Evolutionary conservation across 352 stramenopile species (phyloP).

Genomic region (Phytopythium helicoides): DNA sequence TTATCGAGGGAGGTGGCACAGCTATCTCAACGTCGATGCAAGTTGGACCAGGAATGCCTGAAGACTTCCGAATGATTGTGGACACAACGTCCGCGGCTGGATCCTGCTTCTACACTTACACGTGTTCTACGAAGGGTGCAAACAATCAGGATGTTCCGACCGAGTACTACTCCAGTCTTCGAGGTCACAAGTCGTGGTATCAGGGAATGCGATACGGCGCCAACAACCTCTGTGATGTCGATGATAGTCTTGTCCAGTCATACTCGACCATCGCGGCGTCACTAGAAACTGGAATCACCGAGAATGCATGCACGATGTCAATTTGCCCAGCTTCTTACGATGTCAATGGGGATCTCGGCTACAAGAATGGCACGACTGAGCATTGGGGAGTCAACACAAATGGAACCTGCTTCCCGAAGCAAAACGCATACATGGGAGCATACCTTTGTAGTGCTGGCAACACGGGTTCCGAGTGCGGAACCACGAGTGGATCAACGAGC

Average conservation of each 20-base stretch:
- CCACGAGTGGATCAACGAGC: conserved; percentile 17
- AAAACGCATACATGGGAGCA: too few relatives aligned
- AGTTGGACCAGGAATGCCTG: conserved; percentile 49
- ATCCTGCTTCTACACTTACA: conserved; percentile 25
- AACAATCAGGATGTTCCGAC: conserved; percentile 33
- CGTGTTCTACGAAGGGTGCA: conserved; percentile 24
- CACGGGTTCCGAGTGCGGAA: conserved; percentile 24
- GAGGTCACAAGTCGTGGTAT: conserved; percentile 39
- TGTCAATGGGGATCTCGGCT: conserved; percentile 39
- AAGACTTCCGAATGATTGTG: conserved; percentile 29
- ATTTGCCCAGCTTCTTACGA: conserved; percentile 52
- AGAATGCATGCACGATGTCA: conserved; percentile 36
- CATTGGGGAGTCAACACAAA: conserved; percentile 62
- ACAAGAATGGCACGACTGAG: conserved; percentile 27
- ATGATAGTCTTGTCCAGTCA: conserved; percentile 23
- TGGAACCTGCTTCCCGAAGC: conserved; percentile 54
- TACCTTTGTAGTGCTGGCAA: conserved; percentile 61
- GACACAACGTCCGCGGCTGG: conserved; percentile 7
- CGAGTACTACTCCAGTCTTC: conserved; percentile 17
- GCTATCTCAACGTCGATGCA: conserved; percentile 84
- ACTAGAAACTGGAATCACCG: conserved; percentile 35
- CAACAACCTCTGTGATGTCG: conserved; percentile 51
- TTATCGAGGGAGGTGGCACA: conserved; percentile 75
- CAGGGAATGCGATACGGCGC: conserved; percentile 50
- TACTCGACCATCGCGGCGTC: conserved; percentile 34